A percentile compares a stretch with the other conserved stretches of the same genome.
Evolutionary conservation across 306 rosid species (phyloP).

Genomic region (Vigna hirtella): DNA sequence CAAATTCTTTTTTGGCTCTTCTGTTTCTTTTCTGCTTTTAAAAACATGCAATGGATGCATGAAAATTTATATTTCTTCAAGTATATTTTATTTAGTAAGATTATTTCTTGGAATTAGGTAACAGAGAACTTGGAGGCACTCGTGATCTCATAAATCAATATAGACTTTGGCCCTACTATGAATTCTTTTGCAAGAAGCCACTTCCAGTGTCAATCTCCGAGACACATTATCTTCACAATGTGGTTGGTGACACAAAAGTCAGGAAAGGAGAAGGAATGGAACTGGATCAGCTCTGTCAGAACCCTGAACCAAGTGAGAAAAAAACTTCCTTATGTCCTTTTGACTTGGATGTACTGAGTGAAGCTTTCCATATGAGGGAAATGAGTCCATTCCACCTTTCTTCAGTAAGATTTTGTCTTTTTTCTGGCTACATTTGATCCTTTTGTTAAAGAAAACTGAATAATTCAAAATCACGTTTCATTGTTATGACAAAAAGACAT

Average conservation of each 20-base stretch:
- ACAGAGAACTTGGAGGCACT: constrained; percentile 85
- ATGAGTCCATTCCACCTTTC: constrained; percentile 38
- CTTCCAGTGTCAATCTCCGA: constrained; percentile 81
- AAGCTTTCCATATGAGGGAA: constrained; percentile 50
- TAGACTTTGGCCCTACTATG: constrained; percentile 77
- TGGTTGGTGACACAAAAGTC: constrained; percentile 90
- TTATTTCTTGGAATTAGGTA: constrained; percentile 58
- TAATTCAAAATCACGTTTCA: constrained; percentile 16
- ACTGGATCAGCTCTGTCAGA: constrained; percentile 82
- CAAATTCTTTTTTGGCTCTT: not conserved
- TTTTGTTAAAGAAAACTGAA: constrained; percentile 14
- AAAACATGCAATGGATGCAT: constrained; percentile 14
- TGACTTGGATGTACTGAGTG: constrained; percentile 50
- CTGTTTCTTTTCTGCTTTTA: not conserved
- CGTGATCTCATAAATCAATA: constrained; percentile 82
- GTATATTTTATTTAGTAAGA: constrained; percentile 25
- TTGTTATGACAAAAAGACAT: not conserved
- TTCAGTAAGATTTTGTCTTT: constrained; percentile 38
- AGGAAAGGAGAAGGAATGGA: constrained; percentile 97
- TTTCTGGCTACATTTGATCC: constrained; percentile 6
- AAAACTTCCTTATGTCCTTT: constrained; percentile 65
- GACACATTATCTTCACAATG: constrained; percentile 80
- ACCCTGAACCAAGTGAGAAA: constrained; percentile 56
- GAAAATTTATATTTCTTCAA: constrained; percentile 1
- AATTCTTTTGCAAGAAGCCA: constrained; percentile 86